A percentile compares a stretch with the other conserved stretches of the same genome.
phyloP scores from a whole-genome alignment of 2,329 filamentous ascomycete species.

The Alternaria dauci region DNA sequence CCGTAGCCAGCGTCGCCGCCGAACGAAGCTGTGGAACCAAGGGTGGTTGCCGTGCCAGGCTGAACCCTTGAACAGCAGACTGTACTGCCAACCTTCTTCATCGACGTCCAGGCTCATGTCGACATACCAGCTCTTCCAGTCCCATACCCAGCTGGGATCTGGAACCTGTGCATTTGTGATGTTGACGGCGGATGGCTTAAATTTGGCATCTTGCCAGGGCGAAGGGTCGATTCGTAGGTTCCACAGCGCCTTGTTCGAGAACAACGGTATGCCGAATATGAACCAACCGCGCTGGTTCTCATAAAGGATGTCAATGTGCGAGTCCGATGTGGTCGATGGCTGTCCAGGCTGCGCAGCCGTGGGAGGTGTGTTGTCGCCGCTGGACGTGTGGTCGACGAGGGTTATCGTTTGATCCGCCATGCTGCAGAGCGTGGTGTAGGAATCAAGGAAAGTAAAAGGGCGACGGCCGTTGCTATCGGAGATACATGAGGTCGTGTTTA shows the following conservation, averaged over 20 bases:
- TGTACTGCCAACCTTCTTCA: conserved; percentile 95
- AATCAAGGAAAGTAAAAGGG: conserved; percentile 18
- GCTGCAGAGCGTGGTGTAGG: conserved; percentile 6
- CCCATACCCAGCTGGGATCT: conserved; percentile 95
- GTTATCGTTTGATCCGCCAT: conserved; percentile 70
- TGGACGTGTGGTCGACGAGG: conserved; percentile 66
- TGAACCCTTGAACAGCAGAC: conserved; percentile 74
- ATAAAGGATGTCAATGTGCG: conserved; percentile 80
- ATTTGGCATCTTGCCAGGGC: conserved; percentile 77
- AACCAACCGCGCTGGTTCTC: conserved; percentile 95
- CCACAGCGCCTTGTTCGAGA: conserved; percentile 79
- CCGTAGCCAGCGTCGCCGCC: conserved; percentile 85
- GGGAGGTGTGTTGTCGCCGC: conserved; percentile 46
- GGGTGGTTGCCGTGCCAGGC: conserved; percentile 85
- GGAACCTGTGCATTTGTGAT: conserved; percentile 91
- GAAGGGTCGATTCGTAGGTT: conserved; percentile 81
- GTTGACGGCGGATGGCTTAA: conserved; percentile 68
- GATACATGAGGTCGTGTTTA: conserved; percentile 37
- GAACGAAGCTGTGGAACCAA: conserved; percentile 96
- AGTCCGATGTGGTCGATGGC: conserved; percentile 31
- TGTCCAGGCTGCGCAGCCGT: conserved; percentile 24
- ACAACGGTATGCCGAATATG: conserved; percentile 87
- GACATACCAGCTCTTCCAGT: conserved; percentile 74
- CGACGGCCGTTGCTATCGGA: conserved; percentile 38
- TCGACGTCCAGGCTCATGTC: conserved; percentile 85